Conservation (phyloP, 2,329 filamentous ascomycete genomes). For the Aschersonia sp. region DNA sequence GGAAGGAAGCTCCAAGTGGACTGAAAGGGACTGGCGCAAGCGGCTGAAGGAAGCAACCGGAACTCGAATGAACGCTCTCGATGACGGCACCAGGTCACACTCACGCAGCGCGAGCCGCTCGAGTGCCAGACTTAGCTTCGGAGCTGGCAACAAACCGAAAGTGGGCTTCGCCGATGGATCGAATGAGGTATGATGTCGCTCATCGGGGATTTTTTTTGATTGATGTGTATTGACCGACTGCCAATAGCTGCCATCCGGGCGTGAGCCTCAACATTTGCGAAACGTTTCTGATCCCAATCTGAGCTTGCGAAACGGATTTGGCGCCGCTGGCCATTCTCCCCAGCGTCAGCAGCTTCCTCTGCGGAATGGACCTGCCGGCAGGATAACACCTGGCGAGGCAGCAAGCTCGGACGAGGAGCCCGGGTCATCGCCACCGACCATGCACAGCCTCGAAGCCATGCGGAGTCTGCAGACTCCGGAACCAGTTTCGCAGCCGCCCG, state of each 20-base stretch:
- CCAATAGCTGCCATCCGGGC: conserved; percentile 17
- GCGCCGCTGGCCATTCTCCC: conserved; percentile 14
- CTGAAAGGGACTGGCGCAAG: conserved; percentile 78
- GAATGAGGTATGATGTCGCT: conserved; percentile 1
- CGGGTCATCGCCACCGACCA: conserved; percentile 16
- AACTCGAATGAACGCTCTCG: conserved; percentile 55
- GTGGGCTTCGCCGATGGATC: conserved; percentile 45
- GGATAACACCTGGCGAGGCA: conserved; percentile 33
- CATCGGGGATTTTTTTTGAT: neutral
- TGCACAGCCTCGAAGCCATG: conserved; percentile 39
- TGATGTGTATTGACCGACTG: neutral
- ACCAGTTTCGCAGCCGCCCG: conserved; percentile 65
- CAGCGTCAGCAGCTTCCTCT: conserved; percentile 20
- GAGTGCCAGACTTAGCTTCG: conserved; percentile 40
- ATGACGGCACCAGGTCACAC: conserved; percentile 29
- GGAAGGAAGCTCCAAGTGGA: conserved; percentile 64
- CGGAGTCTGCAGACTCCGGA: conserved; percentile 50
- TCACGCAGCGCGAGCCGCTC: conserved; percentile 43
- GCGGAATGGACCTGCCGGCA: conserved; percentile 26
- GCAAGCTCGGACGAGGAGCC: conserved; percentile 44
- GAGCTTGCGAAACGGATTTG: conserved; percentile 11
- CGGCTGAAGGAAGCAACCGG: conserved; percentile 80
- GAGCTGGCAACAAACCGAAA: conserved; percentile 22
- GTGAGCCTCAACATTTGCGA: conserved; percentile 23
- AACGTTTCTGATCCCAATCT: conserved; percentile 32